Evolutionary conservation across 2,329 filamentous ascomycete species (phyloP).

Genomic region (Penicillium janthinellum): DNA sequence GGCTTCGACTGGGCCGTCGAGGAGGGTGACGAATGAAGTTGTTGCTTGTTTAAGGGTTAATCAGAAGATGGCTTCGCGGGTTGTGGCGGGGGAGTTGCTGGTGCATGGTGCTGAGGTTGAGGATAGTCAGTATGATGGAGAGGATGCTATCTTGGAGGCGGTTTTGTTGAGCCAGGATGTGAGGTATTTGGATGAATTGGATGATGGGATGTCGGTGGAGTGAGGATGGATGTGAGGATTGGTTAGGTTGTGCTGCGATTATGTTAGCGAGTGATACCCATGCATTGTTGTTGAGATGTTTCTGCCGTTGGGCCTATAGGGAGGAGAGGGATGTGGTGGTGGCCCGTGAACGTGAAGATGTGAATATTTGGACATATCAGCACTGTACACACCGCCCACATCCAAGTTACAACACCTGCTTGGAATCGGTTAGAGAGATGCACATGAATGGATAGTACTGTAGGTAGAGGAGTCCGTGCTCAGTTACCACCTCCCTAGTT

Average conservation of each 20-base stretch:
- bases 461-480: background rate
- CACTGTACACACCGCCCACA: too few species aligned
- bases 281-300: background rate
- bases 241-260: background rate
- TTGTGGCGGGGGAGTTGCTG: conserved; percentile 26
- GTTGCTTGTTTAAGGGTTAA: conserved; percentile 37
- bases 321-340: background rate
- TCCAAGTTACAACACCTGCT: too few species aligned
- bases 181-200: conserved; percentile 23
- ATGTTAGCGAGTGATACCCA: background rate
- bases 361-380: background rate
- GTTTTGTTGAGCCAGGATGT: conserved; percentile 23
- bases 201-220: conserved; percentile 31
- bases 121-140: conserved; percentile 32
- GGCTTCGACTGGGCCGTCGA: conserved; percentile 25
- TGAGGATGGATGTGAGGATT: conserved; percentile 23
- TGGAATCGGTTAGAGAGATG: background rate
- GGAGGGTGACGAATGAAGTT: conserved; percentile 31
- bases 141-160: conserved; percentile 32
- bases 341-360: background rate
- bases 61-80: conserved; percentile 32
- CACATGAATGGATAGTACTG: background rate
- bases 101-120: conserved; percentile 17
- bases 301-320: background rate
- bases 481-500: background rate